A percentile compares a stretch with the other conserved stretches of the same genome.
These are phyloP conservation scores for Conringia planisiliqua DNA, from an alignment of 345 rosid species.

Conservation along the genomic window DNA sequence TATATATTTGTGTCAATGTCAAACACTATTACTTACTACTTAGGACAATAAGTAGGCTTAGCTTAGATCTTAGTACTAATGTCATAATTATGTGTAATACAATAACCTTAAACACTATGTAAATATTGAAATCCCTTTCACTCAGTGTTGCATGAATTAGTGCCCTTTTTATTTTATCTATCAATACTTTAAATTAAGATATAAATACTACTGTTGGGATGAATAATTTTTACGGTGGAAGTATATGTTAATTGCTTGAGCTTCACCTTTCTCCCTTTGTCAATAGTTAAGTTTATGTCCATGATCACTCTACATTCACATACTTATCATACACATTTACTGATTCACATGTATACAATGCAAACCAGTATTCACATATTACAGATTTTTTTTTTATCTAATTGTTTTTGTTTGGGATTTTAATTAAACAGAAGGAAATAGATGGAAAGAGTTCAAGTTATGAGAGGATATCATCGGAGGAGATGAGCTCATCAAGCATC, in stretches of 20 bases:
- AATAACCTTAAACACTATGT: neutral
- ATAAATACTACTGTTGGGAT: neutral
- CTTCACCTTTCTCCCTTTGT: neutral
- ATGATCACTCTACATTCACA: neutral
- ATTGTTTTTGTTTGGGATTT: neutral
- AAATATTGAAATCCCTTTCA: neutral
- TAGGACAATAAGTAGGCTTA: neutral
- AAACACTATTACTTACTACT: neutral
- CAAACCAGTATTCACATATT: neutral
- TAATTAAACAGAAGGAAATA: slow-evolving; percentile 48
- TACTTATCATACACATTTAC: neutral
- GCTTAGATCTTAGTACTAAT: slow-evolving; percentile 3
- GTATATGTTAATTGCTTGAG: neutral
- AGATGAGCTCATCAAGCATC: slow-evolving; percentile 67
- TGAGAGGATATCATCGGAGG: slow-evolving; percentile 67
- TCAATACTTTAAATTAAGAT: neutral
- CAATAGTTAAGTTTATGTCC: neutral
- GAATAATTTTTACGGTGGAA: neutral
- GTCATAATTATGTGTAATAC: neutral
- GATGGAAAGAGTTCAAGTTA: slow-evolving; percentile 68
- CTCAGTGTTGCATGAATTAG: slow-evolving; percentile 13
- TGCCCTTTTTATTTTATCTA: neutral
- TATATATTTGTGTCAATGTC: slow-evolving; percentile 4
- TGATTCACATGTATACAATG: neutral
- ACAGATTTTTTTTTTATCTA: neutral